These are phyloP conservation scores for Trichomonascus vanleenenianus DNA, from an alignment of 805 yeast species.

Conservation along the genomic window DNA sequence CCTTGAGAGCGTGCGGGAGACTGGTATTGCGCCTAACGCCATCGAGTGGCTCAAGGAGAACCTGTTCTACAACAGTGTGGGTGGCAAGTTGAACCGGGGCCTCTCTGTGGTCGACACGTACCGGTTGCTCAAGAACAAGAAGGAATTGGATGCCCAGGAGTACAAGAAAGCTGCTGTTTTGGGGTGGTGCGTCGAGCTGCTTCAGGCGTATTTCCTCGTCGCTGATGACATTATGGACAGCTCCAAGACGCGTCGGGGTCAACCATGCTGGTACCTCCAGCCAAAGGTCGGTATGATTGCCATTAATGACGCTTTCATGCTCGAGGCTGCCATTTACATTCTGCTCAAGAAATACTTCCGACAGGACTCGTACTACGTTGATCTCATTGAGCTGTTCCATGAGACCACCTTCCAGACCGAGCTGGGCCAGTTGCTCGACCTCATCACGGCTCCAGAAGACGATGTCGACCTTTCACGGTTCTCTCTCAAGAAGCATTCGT, in stretches of 20 bases:
- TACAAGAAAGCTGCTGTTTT: constrained; percentile 79
- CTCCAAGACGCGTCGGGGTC: constrained; percentile 95
- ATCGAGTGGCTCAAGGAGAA: constrained; percentile 68
- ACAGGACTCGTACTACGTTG: constrained; percentile 74
- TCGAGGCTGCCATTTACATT: constrained; percentile 89
- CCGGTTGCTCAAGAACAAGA: constrained; percentile 62
- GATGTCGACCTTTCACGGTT: constrained; percentile 82
- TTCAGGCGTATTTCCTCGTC: constrained; percentile 94
- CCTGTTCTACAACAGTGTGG: constrained; percentile 82
- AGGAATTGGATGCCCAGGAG: constrained; percentile 56
- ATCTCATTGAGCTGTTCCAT: constrained; percentile 87
- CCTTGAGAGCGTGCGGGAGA: constrained; percentile 47
- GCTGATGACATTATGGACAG: constrained; percentile 99
- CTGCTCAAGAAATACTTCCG: constrained; percentile 85
- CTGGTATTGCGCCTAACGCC: constrained; percentile 83
- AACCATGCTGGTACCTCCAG: constrained; percentile 93
- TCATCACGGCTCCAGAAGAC: constrained; percentile 96
- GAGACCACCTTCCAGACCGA: constrained; percentile 97
- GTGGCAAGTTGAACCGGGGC: constrained; percentile 96
- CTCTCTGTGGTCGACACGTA: constrained; percentile 91
- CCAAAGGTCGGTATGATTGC: constrained; percentile 82
- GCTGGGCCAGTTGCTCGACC: constrained; percentile 89
- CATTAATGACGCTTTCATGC: constrained; percentile 93
- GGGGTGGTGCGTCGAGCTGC: constrained; percentile 92
- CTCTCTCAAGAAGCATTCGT: constrained; percentile 82